Evolutionary conservation across 139 green algal species (phyloP).

Genomic region (Closterium sp.): DNA sequence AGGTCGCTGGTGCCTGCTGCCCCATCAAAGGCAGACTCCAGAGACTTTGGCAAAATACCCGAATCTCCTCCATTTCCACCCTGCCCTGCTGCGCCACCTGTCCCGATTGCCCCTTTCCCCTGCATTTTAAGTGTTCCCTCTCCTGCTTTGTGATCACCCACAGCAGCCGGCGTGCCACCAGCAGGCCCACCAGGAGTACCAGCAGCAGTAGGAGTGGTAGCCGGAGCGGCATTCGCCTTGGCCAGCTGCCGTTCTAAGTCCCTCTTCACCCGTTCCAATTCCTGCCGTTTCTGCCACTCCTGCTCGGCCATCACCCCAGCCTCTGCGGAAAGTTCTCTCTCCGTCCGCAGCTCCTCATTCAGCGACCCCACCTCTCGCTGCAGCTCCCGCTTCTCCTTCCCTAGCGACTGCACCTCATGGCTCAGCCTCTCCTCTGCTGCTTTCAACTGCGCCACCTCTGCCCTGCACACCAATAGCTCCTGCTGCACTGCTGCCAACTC

Average conservation of each 20-base stretch:
- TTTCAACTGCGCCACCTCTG: neutral
- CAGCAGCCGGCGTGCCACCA: neutral
- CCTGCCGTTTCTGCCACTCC: constrained; percentile 3
- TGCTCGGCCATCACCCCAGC: neutral
- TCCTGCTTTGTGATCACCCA: neutral
- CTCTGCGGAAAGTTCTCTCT: neutral
- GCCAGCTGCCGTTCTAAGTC: neutral
- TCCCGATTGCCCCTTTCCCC: neutral
- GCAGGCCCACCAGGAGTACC: neutral
- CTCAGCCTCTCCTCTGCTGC: neutral
- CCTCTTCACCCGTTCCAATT: neutral
- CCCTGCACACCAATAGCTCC: neutral
- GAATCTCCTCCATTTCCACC: neutral
- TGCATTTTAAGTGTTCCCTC: neutral
- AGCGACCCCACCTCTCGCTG: neutral
- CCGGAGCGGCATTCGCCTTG: neutral
- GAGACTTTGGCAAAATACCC: neutral
- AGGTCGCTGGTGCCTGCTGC: neutral
- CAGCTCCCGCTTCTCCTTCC: neutral
- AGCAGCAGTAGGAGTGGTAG: neutral
- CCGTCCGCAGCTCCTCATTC: neutral
- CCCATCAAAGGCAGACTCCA: neutral
- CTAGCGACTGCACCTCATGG: neutral
- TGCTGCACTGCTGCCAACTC: neutral
- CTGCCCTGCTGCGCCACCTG: neutral